Evolutionary conservation across 176 grass and related monocot species (phyloP).

Genomic region (Carex kokanica): DNA sequence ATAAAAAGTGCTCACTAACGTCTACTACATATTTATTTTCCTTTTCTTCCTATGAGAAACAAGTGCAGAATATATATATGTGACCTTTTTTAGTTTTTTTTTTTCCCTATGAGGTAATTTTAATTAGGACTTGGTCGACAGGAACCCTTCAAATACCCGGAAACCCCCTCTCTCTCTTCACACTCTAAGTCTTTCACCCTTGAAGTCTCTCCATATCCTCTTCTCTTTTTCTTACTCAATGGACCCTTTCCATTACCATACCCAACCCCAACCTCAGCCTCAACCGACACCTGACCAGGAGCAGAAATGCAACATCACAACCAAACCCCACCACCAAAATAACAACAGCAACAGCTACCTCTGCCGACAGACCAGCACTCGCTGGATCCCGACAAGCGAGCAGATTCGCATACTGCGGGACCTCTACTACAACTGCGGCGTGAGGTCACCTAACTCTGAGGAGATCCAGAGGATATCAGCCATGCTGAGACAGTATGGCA

Average conservation of each 20-base stretch:
- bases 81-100: background rate
- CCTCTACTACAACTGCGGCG: conserved; percentile 80
- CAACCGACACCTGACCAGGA: conserved; percentile 7
- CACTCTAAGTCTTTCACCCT: background rate
- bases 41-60: no score
- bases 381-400: conserved; percentile 89
- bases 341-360: conserved; percentile 22
- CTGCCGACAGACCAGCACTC: conserved; percentile 52
- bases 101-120: background rate
- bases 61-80: background rate
- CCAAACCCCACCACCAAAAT: background rate
- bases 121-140: background rate
- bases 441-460: conserved; percentile 81
- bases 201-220: background rate
- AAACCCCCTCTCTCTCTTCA: background rate
- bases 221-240: conserved; percentile 8
- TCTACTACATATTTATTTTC: no score
- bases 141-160: conserved; percentile 26
- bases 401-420: conserved; percentile 81
- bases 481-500: conserved; percentile 69
- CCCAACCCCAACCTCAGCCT: conserved; percentile 17
- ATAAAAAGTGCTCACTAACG: background rate
- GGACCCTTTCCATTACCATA: conserved; percentile 37
- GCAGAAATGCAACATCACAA: conserved; percentile 6
- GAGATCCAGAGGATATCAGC: conserved; percentile 94